A percentile compares a stretch with the other conserved stretches of the same genome.
Evolutionary conservation across 2,329 filamentous ascomycete species (phyloP).

Genomic region (Scedosporium apiospermum): DNA sequence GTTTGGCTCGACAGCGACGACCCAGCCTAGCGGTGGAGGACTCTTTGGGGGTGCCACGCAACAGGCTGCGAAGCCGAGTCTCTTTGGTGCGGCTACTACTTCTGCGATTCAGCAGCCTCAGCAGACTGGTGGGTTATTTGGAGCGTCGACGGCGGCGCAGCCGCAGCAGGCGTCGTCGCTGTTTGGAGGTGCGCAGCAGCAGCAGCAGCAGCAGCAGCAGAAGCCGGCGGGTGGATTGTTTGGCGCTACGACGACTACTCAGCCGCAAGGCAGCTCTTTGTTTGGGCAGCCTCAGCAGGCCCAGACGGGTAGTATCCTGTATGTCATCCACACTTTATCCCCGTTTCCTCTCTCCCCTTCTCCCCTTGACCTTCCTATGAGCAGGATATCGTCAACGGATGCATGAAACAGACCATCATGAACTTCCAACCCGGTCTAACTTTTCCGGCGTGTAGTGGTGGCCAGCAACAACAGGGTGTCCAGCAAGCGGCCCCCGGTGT

Average conservation of each 20-base stretch:
- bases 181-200: slow-evolving; percentile 3
- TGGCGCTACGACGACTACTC: background rate
- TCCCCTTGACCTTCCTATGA: background rate
- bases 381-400: background rate
- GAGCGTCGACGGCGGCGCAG: slow-evolving; percentile 1
- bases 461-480: slow-evolving; percentile 1
- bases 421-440: background rate
- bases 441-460: background rate
- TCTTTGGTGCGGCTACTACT: background rate
- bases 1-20: slow-evolving; percentile 14
- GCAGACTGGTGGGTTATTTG: slow-evolving; percentile 9
- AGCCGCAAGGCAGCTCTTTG: slow-evolving; percentile 1
- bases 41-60: slow-evolving; percentile 7
- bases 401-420: background rate
- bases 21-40: slow-evolving; percentile 11
- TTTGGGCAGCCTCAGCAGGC: slow-evolving; percentile 6
- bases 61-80: slow-evolving; percentile 2
- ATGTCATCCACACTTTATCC: slow-evolving; percentile 9
- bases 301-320: slow-evolving; percentile 19
- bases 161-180: slow-evolving; percentile 6
- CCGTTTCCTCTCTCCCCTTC: background rate
- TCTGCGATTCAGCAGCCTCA: background rate
- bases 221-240: background rate
- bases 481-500: slow-evolving; percentile 58
- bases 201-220: slow-evolving; percentile 3